Evolutionary conservation across 1,284 basidiomycete species (phyloP), one percentile per base, ranked within the genome.

Genomic region (Cutaneotrichosporon sp.): DNA sequence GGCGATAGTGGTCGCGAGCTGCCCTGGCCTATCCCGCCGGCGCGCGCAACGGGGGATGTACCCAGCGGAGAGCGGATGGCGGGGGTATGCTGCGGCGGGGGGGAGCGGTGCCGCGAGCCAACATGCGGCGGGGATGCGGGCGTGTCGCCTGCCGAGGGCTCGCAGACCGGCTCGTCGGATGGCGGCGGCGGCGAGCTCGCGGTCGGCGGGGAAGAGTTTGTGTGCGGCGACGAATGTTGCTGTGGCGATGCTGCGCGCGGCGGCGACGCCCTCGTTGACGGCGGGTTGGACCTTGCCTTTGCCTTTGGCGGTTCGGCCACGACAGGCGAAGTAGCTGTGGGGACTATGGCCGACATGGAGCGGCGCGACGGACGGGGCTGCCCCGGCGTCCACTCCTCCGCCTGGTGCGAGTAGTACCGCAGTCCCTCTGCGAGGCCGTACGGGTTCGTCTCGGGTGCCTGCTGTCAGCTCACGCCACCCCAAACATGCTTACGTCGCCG

Each of bases 401-500:
- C 90, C 68, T 93, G 87, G 15, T 96, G 83, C 80, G 91, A 85
- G 73, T 88, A 92, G 68, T 90, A 97, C 64, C 91, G 90, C 53
- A 93, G 83, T 12, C 91, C 91, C 62, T 92, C 88, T 1, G 88
- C 86, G 2, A 97, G 80, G 8, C 88, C 74, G 53, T 72, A 75
- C 0, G 72, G 69, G 51, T 76, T 75, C 4, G 68, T 67, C 9
- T 59, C 54, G 4, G 58, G 85, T 83, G 62, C 62, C 65, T 65
- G 69, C 78, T 23, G 84, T 54, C 34, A 64, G 58, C 54, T 20
- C 60, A 53, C n/a, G 41, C 21, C 33, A 20, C 30, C 33, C 33
- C 10, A 30, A 30, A 10, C 26, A 8, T 37, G 35, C 80, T 60
- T 65, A 90, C 89, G 77, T 83, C 83, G 55, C 82, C 81, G 70